Evolutionary conservation across 345 rosid genomes (phyloP), one percentile per base, ranked within the genome.

Genomic region (Gossypium herbaceum): DNA sequence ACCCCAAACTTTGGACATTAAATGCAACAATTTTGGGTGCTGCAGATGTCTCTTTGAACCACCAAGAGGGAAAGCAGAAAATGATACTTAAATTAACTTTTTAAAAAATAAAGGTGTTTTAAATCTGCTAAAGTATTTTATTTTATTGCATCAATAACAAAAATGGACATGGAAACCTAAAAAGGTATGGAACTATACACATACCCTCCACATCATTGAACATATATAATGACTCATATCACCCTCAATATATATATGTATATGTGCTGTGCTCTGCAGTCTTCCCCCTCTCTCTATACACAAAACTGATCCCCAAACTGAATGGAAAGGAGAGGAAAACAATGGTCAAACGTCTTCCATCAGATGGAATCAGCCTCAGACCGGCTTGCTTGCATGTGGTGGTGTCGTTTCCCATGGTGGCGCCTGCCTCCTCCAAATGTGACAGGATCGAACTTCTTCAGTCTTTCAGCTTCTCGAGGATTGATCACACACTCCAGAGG

Each of bases 391-490:
- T 68, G 77, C 73, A 78, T 76, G 79, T 73, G 80, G 77, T 61
- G 84, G 81, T 76, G 88, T 87, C 76, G 89, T 75, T 84, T 88
- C 57, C 87, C 82, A 0, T 67, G 86, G 54, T 75, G 85, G 77
- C 79, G 87, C 0, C 82, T 83, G 48, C 85, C 78, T 0, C 86
- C 86, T 0, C 98, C 98, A 6, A 95, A 95, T 0, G 91, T 95
- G 9, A 95, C 89, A 0, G 97, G 99, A 77, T 93, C 99, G 0
- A 83, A 89, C 12, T 71, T 76, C 45, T 78, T 85, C 68, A 95
- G 97, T n/a, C 89, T 80, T 59, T 82, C 75, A 0, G 92, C 93
- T 85, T 84, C 99, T 9, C 71, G 75, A 5, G 88, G 86, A 69
- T 79, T 86, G 9, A 88, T 80, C 58, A 86, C 84, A 7, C 99